These are phyloP conservation scores for Mortierella sp. DNA, from an alignment of 371 early-diverging fungal genomes.

Conservation along the genomic window DNA sequence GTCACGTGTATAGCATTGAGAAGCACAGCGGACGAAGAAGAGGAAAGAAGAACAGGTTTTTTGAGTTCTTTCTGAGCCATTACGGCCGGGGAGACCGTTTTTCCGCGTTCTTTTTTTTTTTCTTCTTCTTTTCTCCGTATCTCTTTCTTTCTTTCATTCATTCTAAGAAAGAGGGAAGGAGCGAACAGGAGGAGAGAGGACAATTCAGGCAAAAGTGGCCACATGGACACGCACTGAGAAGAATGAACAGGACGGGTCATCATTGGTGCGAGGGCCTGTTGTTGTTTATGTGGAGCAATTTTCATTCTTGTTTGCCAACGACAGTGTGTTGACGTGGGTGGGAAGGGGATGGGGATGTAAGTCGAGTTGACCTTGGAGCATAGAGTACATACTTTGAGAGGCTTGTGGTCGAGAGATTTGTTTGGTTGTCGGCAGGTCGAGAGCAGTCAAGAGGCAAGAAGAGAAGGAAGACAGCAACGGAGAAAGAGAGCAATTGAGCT, in stretches of 20 bases:
- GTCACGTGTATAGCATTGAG: not conserved
- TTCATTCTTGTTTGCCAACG: too few relatives aligned
- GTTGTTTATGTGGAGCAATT: not conserved
- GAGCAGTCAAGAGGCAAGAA: not conserved
- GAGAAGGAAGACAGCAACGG: not conserved
- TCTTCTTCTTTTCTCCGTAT: not conserved
- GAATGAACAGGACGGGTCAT: not conserved
- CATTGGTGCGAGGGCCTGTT: not conserved
- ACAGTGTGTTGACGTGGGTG: too few relatives aligned
- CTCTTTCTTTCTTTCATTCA: not conserved
- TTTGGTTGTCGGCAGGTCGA: not conserved
- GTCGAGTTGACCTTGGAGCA: too few relatives aligned
- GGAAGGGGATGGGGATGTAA: not conserved
- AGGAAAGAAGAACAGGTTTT: constrained; percentile 15
- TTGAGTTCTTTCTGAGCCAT: not conserved
- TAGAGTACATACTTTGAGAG: not conserved
- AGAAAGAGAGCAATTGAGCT: too few relatives aligned
- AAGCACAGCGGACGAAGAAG: too few relatives aligned
- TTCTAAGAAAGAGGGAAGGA: not conserved
- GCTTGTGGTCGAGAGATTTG: not conserved
- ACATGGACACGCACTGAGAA: not conserved
- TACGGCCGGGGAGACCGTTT: not conserved
- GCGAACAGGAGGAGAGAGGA: not conserved
- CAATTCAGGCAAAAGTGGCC: not conserved
- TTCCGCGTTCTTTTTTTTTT: not conserved